Evolutionary conservation across 495 filamentous ascomycete species (phyloP).

Genomic region (Aspergillus mulundensis): DNA sequence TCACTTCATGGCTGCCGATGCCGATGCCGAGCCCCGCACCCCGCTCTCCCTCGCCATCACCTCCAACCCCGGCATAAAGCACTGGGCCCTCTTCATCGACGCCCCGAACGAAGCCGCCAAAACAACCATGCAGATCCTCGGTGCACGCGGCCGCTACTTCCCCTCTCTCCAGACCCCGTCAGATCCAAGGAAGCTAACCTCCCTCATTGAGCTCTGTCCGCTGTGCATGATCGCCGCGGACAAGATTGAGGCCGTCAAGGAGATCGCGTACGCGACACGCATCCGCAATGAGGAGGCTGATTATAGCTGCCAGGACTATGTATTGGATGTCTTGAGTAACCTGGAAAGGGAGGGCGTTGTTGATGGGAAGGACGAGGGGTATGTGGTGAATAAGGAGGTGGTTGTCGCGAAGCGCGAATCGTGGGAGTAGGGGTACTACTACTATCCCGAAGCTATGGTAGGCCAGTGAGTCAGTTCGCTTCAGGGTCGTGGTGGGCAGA

Average conservation of each 20-base stretch:
- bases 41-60: background rate
- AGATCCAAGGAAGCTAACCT: background rate
- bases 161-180: background rate
- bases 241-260: background rate
- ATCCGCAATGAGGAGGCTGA: background rate
- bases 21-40: too few relatives aligned
- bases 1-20: too few relatives aligned
- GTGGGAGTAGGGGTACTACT: background rate
- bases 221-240: background rate
- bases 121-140: background rate
- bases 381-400: background rate
- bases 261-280: background rate
- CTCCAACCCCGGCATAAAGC: background rate
- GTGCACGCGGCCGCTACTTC: background rate
- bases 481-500: too few relatives aligned
- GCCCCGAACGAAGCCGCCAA: background rate
- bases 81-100: background rate
- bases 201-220: background rate
- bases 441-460: too few relatives aligned
- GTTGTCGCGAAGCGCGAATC: background rate
- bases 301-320: background rate
- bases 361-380: background rate
- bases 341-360: background rate
- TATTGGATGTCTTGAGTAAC: background rate
- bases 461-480: too few relatives aligned